Base-by-base conservation (phyloP, 164 flowering plant genomes). In the Dillenia suffruticosa region DNA sequence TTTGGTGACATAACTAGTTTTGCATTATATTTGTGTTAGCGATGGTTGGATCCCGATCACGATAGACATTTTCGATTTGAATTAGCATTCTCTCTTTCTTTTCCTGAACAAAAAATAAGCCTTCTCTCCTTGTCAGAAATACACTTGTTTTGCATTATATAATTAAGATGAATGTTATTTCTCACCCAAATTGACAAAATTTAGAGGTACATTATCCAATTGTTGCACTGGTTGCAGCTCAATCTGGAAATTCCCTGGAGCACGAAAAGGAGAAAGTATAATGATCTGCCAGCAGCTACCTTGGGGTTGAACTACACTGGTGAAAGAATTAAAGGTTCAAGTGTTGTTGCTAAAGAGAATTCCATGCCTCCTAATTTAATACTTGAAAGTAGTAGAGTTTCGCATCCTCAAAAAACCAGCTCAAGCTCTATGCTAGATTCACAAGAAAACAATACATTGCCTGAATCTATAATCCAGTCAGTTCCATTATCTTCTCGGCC, bases 221-320 rank as follows among this genome's bases (percentile, higher is more conserved):
- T 51, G 51, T 58, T 62, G 49, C 22, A 26, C 46, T 57, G 72
- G 9, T 57, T 59, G 57, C 70, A 73, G 76, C 63, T 73, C n/a
- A 51, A 69, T 66, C 50, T 73, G 64, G 67, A 61, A 45, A 58
- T 73, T 13, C 9, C 52, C 14, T 51, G 61, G 58, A 55, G 59
- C 15, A 56, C 67, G 64, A 63, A 63, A 45, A 71, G 49, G 75
- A 65, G 64, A 66, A 69, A 54, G 67, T 49, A 12, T 12, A 59
- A 12, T 62, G 56, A 43, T 48, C 19, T 15, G 57, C 22, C 48
- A 43, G 57, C 17, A 16, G 51, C 58, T 57, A 46, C 15, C 46
- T 12, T 46, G 15, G 43, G 24, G 47, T 45, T 15, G 55, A 44
- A 51, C 43, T 17, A 62, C n/a, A 1, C 53, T n/a, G 13, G 9